These are phyloP conservation scores for Syzygium syzygioides DNA, from an alignment of 441 rosid genomes.

Conservation along the genomic window DNA sequence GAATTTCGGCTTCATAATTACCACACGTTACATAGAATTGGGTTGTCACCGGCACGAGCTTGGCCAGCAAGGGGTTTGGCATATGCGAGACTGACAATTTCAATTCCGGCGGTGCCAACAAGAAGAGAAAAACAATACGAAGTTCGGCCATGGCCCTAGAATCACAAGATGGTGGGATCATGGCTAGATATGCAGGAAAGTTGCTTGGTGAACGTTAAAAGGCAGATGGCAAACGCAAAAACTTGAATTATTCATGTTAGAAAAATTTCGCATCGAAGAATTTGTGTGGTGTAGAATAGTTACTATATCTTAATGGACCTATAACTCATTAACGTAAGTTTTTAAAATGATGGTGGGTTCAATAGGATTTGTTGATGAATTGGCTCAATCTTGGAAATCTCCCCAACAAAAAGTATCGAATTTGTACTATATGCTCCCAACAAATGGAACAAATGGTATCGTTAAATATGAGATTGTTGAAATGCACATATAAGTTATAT, in stretches of 20 bases:
- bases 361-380: neutral
- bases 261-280: neutral
- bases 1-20: neutral
- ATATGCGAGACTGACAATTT: neutral
- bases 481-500: neutral
- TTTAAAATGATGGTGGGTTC: neutral
- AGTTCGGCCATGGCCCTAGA: neutral
- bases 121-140: neutral
- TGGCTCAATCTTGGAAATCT: accelerated
- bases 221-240: neutral
- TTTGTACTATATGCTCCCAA: accelerated
- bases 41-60: neutral
- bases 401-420: accelerated
- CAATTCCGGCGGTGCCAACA: neutral
- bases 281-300: neutral
- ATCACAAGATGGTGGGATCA: neutral
- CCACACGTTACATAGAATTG: neutral
- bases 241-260: neutral
- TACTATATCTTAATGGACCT: neutral
- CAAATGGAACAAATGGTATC: neutral
- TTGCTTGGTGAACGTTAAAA: neutral
- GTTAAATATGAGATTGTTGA: neutral
- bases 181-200: neutral
- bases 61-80: neutral
- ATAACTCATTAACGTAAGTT: too few relatives aligned